Evolutionary conservation across 176 grass and related monocot genomes (phyloP), one percentile per base, ranked within the genome.

Genomic region (Oryza coarctata): DNA sequence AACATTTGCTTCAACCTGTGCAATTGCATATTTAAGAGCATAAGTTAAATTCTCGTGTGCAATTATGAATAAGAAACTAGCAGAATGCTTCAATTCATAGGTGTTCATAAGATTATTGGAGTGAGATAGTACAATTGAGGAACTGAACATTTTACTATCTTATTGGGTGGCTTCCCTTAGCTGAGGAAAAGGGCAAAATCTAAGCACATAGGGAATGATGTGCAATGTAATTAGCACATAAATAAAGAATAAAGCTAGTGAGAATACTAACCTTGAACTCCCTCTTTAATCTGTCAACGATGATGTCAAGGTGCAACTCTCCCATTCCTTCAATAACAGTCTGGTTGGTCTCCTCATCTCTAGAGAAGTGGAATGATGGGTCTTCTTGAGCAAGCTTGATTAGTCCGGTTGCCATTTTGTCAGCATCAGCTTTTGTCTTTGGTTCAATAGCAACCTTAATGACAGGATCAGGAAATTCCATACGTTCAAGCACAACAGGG

Each of bases 261-360:
- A 83, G 74, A 81, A 28, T 82, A 74, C 86, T 74, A 71, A 98
- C 96, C 96, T 78, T 98, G 83, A 93, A 98, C 50, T 98, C 96
- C 74, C 96, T 88, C 84, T 93, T 95, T 70, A 98, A 69, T 68
- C 96, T 90, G 80, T 98, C 88, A 23, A 99, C 93, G 41, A 98
- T 98, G 76, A 98, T 98, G 71, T 98, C 96, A 65, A 98, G 96
- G 87, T 98, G 96, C 18, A 98, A 86, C 76, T 98, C 96, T 57
- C 96, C 96, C 96, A 98, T 98, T 80, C 96, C 96, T 91, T 98
- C 96, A 82, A 98, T 98, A 86, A 98, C 96, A 80, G 96, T 98
- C 82, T 98, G 96, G 87, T 95, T 98, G 13, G 90, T 98, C 79
- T 98, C 96, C 68, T 98, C 96, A 2, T 98, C 93, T 86, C 96